Evolutionary conservation across 805 yeast species (phyloP).

Genomic region (Metschnikowia lochheadii): DNA sequence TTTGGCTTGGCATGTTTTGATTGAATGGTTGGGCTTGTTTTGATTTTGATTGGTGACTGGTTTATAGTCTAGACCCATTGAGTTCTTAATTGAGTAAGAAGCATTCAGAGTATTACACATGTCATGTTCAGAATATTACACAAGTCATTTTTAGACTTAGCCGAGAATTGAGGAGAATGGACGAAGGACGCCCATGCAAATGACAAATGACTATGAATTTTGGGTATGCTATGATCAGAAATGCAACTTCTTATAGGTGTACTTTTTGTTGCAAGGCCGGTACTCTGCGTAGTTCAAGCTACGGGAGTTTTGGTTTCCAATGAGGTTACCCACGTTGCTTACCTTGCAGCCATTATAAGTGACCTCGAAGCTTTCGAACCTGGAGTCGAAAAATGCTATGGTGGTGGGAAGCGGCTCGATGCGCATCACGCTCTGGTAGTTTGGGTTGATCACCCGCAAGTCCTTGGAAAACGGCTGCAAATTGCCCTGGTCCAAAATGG

Average conservation of each 20-base stretch:
- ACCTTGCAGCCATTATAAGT: slow-evolving; percentile 81
- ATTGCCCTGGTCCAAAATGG: slow-evolving; percentile 82
- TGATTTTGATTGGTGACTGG: too few relatives aligned
- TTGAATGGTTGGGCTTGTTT: too few relatives aligned
- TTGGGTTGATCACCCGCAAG: slow-evolving; percentile 63
- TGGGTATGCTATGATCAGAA: slow-evolving; percentile 8
- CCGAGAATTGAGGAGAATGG: too few relatives aligned
- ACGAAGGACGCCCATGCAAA: neutral
- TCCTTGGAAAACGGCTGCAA: slow-evolving; percentile 71
- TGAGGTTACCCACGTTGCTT: slow-evolving; percentile 59
- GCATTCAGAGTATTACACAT: too few relatives aligned
- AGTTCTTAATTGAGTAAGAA: too few relatives aligned
- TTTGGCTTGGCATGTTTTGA: too few relatives aligned
- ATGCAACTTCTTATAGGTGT: slow-evolving; percentile 39
- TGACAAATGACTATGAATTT: neutral
- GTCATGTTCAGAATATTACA: too few relatives aligned
- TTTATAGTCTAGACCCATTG: too few relatives aligned
- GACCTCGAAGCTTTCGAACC: slow-evolving; percentile 67
- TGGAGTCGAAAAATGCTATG: slow-evolving; percentile 60
- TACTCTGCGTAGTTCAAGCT: slow-evolving; percentile 69
- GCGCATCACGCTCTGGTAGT: slow-evolving; percentile 63
- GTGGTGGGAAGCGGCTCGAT: slow-evolving; percentile 76
- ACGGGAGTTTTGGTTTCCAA: slow-evolving; percentile 31
- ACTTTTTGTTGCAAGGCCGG: slow-evolving; percentile 53
- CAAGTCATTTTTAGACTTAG: too few relatives aligned